Conservation (phyloP, 805 yeast genomes). For the Candida stauntonica region DNA sequence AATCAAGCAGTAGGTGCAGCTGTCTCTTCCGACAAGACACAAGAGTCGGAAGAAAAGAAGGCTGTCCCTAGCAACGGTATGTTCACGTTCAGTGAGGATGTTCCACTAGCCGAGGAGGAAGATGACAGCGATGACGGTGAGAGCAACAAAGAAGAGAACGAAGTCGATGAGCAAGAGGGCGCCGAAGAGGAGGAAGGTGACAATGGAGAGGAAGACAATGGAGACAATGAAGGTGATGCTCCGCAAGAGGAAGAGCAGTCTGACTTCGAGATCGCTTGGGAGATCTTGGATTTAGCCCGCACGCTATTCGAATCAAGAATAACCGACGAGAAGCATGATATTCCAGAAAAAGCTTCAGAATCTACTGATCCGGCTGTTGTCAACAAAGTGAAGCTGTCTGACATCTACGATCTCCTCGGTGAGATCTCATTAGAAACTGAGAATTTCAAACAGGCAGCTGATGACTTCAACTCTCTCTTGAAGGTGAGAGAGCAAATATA, state of each 20-base stretch:
- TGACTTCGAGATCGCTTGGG: slow-evolving; percentile 89
- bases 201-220: slow-evolving; percentile 14
- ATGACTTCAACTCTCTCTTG: slow-evolving; percentile 59
- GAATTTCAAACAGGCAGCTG: slow-evolving; percentile 72
- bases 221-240: slow-evolving; percentile 13
- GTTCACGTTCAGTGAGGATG: slow-evolving; percentile 36
- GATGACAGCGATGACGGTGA: slow-evolving; percentile 20
- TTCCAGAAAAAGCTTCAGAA: slow-evolving; percentile 14
- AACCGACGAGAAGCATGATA: slow-evolving; percentile 19
- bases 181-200: slow-evolving; percentile 16
- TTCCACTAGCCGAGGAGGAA: slow-evolving; percentile 33
- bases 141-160: slow-evolving; percentile 24
- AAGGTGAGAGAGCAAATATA: slow-evolving; percentile 48
- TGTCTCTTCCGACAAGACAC: slow-evolving; percentile 21
- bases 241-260: slow-evolving; percentile 46
- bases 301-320: slow-evolving; percentile 45
- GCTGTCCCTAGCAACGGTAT: slow-evolving; percentile 25
- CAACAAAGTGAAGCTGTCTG: slow-evolving; percentile 55
- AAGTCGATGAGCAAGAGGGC: slow-evolving; percentile 24
- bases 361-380: slow-evolving; percentile 32
- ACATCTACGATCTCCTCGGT: slow-evolving; percentile 75
- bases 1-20: slow-evolving; percentile 20
- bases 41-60: slow-evolving; percentile 21
- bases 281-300: slow-evolving; percentile 73
- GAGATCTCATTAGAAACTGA: slow-evolving; percentile 90